Percentiles rank a stretch among this genome's conserved stretches.
Conservation (phyloP, 495 filamentous ascomycete species). For the Hypoxylon fragiforme region DNA sequence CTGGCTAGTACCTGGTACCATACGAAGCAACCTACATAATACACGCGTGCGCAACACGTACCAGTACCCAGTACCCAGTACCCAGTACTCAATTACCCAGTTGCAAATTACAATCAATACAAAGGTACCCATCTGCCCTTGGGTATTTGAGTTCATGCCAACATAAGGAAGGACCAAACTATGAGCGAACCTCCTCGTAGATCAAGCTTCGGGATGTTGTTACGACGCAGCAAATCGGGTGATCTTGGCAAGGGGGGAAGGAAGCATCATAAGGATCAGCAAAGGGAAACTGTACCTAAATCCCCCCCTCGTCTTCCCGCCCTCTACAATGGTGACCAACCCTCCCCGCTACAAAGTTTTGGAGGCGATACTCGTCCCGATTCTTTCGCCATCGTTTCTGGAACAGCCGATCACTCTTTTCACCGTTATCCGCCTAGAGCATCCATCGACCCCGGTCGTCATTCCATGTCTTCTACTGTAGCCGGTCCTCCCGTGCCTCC, state of each 20-base stretch:
- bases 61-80: too few relatives aligned
- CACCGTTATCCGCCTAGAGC: constrained; percentile 33
- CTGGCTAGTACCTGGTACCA: constrained; percentile 23
- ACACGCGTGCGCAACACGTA: too few relatives aligned
- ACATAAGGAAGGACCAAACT: constrained; percentile 29
- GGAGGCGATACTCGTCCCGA: constrained; percentile 72
- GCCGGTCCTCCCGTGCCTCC: constrained; percentile 50
- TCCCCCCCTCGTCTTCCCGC: constrained; percentile 80
- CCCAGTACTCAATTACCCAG: too few relatives aligned
- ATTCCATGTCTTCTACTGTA: constrained; percentile 49
- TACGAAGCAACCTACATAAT: too few relatives aligned
- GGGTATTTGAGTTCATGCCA: constrained; percentile 21
- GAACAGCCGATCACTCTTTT: constrained; percentile 48
- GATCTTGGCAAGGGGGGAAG: constrained; percentile 67
- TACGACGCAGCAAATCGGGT: constrained; percentile 80
- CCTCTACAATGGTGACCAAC: constrained; percentile 62
- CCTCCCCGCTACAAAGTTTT: constrained; percentile 69
- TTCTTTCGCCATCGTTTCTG: constrained; percentile 64
- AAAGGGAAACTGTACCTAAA: constrained; percentile 67
- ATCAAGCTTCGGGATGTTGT: constrained; percentile 64
- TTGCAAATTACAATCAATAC: background rate
- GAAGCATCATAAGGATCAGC: constrained; percentile 67
- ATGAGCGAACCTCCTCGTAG: constrained; percentile 55
- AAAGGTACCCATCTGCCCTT: background rate
- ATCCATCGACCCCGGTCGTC: constrained; percentile 43